These are phyloP conservation scores for Apiotrichum akiyoshidainum DNA, from an alignment of 1,284 basidiomycete genomes.

Conservation along the genomic window DNA sequence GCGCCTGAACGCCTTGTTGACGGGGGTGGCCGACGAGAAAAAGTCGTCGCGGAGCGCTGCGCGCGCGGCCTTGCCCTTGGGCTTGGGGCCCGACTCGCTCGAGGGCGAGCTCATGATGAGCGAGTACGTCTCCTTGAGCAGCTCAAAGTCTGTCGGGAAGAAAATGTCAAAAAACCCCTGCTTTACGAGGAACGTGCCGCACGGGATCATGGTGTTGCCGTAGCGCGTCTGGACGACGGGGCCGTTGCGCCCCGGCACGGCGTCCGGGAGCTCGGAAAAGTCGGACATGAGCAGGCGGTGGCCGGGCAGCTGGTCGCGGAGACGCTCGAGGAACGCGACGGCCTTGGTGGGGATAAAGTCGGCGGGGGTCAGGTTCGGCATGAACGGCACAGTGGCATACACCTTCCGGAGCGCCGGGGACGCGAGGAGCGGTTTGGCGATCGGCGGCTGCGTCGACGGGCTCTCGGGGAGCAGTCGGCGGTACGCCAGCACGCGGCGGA, in stretches of 20 bases:
- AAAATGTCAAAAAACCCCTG: constrained; percentile 99
- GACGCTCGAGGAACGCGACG: constrained; percentile 75
- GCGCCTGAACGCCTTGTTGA: constrained; percentile 39
- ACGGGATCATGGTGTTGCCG: constrained; percentile 78
- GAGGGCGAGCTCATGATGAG: constrained; percentile 59
- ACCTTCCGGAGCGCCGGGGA: constrained; percentile 59
- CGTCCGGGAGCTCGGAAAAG: constrained; percentile 82
- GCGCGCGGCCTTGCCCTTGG: constrained; percentile 8
- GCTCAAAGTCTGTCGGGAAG: constrained; percentile 91
- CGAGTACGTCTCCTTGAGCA: constrained; percentile 82
- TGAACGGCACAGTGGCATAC: constrained; percentile 72
- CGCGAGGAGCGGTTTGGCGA: constrained; percentile 31
- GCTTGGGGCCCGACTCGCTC: neutral
- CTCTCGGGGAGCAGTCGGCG: constrained; percentile 63
- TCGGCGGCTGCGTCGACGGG: constrained; percentile 38
- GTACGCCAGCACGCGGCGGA: constrained; percentile 60
- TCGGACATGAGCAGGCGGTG: constrained; percentile 91
- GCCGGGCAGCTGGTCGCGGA: constrained; percentile 81
- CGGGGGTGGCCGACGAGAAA: constrained; percentile 33
- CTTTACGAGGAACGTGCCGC: constrained; percentile 83
- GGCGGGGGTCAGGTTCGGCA: constrained; percentile 82
- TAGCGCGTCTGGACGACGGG: constrained; percentile 96
- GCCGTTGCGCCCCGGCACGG: constrained; percentile 77
- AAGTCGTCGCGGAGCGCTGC: constrained; percentile 20
- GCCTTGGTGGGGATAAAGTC: constrained; percentile 93